A percentile compares a stretch with the other conserved stretches of the same genome.
phyloP scores from a whole-genome alignment of 1,284 basidiomycete genomes.

The Cryptococcus sp. region DNA sequence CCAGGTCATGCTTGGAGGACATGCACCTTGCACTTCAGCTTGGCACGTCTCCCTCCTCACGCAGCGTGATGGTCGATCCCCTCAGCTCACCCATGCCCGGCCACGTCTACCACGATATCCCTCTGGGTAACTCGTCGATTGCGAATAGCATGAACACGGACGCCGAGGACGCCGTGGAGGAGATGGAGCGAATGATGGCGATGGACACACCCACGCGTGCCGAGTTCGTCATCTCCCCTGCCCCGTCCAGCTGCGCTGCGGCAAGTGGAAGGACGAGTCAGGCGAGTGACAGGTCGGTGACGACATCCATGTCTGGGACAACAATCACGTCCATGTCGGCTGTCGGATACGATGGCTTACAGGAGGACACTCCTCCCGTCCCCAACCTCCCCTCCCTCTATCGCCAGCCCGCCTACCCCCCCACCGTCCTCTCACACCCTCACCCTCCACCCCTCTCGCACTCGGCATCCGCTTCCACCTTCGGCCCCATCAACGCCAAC shows the following conservation, averaged over 20 bases:
- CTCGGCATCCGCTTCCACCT: conserved; percentile 4
- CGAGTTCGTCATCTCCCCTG: conserved; percentile 36
- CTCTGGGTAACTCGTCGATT: not conserved
- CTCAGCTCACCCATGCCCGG: not conserved
- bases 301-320: conserved; percentile 1
- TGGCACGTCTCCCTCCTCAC: not conserved
- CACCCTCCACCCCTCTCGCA: conserved; percentile 16
- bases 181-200: conserved; percentile 40
- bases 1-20: conserved; percentile 11
- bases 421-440: conserved; percentile 7
- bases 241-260: conserved; percentile 13
- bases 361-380: conserved; percentile 6
- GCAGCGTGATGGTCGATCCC: not conserved
- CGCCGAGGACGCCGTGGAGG: conserved; percentile 22
- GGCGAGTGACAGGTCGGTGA: conserved; percentile 10
- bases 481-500: not conserved
- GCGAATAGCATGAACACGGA: conserved; percentile 1
- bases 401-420: conserved; percentile 3
- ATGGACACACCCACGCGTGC: conserved; percentile 40
- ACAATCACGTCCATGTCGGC: not conserved
- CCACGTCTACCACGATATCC: not conserved
- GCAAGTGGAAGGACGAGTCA: conserved; percentile 5
- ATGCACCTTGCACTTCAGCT: conserved; percentile 13
- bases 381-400: conserved; percentile 5
- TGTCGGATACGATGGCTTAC: not conserved